Conservation (phyloP, 805 yeast species). For the Candida schatavii region DNA sequence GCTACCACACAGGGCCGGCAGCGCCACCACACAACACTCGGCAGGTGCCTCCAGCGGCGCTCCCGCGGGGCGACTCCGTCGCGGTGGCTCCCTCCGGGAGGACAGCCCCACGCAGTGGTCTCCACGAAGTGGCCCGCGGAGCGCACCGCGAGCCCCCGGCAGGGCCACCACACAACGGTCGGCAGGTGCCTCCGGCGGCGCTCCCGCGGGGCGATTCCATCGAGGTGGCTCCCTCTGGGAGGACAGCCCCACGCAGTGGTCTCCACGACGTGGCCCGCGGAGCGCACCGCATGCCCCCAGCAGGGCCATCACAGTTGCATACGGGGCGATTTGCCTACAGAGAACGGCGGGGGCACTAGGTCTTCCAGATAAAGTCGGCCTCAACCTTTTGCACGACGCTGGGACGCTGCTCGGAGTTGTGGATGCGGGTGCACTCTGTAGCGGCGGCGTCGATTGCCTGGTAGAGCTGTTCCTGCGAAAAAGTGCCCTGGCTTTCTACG, state of each 20-base stretch:
- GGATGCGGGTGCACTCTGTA: slow-evolving; percentile 42
- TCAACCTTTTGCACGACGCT: slow-evolving; percentile 46
- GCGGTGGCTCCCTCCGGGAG: not conserved
- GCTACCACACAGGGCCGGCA: not conserved
- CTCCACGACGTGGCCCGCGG: no score
- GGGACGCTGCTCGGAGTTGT: slow-evolving; percentile 44
- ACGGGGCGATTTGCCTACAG: not conserved
- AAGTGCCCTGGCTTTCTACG: slow-evolving; percentile 71
- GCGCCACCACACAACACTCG: no score
- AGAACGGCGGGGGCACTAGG: not conserved
- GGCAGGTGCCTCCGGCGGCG: not conserved
- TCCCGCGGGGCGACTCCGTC: no score
- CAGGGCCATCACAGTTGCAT: not conserved
- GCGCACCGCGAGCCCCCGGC: not conserved
- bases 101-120: not conserved
- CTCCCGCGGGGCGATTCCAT: not conserved
- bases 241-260: not conserved
- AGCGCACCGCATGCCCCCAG: not conserved
- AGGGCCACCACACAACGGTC: not conserved
- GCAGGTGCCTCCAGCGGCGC: no score
- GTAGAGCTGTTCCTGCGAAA: slow-evolving; percentile 55
- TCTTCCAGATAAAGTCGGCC: slow-evolving; percentile 59
- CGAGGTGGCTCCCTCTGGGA: not conserved
- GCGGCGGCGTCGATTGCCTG: slow-evolving; percentile 52
- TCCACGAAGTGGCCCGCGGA: not conserved